phyloP scores from a whole-genome alignment of 2,329 filamentous ascomycete species.

The Akanthomyces dipterigenus region DNA sequence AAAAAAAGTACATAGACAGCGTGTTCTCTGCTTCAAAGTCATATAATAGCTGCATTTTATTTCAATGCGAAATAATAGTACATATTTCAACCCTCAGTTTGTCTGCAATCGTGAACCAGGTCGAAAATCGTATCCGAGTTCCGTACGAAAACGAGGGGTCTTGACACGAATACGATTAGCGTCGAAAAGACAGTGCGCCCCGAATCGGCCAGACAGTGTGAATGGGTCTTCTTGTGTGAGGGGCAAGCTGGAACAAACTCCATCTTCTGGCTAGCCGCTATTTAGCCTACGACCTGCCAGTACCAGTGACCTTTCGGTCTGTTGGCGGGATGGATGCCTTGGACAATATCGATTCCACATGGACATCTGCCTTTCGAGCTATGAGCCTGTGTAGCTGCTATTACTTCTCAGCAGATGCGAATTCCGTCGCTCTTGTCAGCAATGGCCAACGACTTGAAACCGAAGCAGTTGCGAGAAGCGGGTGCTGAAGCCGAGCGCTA shows the following conservation, averaged over 20 bases:
- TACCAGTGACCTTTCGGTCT: not conserved
- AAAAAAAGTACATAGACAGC: not conserved
- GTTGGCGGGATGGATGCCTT: not conserved
- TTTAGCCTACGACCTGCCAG: no score
- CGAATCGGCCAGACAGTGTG: no score
- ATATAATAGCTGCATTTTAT: not conserved
- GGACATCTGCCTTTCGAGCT: not conserved
- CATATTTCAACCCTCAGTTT: not conserved
- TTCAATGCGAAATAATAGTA: not conserved
- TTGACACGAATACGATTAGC: not conserved
- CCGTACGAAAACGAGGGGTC: no score
- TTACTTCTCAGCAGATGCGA: not conserved
- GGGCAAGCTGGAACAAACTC: no score
- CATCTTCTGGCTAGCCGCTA: no score
- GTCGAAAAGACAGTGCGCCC: no score
- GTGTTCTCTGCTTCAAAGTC: not conserved
- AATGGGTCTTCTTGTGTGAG: no score
- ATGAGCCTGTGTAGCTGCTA: not conserved
- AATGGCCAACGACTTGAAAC: not conserved
- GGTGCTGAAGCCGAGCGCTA: constrained; percentile 9
- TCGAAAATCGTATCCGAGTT: no score
- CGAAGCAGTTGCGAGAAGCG: not conserved
- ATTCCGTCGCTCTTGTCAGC: not conserved
- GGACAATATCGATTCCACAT: not conserved
- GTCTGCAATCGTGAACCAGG: no score